Evolutionary conservation across 495 filamentous ascomycete species (phyloP).

Genomic region (Aspergillus egyptiacus): DNA sequence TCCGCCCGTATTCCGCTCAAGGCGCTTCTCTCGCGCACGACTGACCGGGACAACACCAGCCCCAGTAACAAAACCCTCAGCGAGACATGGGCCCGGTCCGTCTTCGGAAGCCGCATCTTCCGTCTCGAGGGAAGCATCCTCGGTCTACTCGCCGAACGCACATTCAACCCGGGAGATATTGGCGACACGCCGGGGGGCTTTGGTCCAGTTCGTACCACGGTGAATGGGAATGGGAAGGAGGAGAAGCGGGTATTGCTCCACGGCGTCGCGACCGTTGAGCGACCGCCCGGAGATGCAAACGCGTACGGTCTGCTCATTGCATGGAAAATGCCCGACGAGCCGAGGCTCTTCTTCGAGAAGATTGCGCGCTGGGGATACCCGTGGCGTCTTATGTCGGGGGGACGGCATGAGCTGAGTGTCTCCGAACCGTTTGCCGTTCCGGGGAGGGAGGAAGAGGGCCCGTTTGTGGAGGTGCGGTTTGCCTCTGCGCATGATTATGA

Average conservation of each 20-base stretch:
- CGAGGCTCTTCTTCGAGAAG: constrained; percentile 27
- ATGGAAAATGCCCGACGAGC: constrained; percentile 21
- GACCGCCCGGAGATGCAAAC: constrained; percentile 4
- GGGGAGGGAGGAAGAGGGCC: constrained; percentile 3
- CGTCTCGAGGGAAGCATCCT: constrained; percentile 19
- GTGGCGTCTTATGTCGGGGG: constrained; percentile 32
- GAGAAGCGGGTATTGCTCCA: constrained; percentile 18
- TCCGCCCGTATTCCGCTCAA: constrained; percentile 22
- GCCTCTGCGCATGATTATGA: constrained; percentile 31
- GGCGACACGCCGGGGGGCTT: constrained; percentile 9
- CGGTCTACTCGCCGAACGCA: constrained; percentile 14
- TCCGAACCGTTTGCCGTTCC: constrained; percentile 21
- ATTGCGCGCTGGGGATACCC: constrained; percentile 31
- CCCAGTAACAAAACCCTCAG: constrained; percentile 15
- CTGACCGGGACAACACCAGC: not conserved
- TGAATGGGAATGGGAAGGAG: not conserved
- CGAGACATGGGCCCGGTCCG: constrained; percentile 24
- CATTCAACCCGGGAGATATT: constrained; percentile 20
- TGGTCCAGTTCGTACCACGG: not conserved
- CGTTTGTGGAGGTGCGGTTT: constrained; percentile 29
- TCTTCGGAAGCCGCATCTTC: constrained; percentile 20
- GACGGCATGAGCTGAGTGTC: constrained; percentile 32
- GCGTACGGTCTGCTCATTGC: constrained; percentile 22
- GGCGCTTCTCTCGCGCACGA: constrained; percentile 9
- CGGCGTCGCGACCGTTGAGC: constrained; percentile 19